Base-by-base conservation (phyloP, 108 stramenopile genomes). In the Skeletonema grethae region DNA sequence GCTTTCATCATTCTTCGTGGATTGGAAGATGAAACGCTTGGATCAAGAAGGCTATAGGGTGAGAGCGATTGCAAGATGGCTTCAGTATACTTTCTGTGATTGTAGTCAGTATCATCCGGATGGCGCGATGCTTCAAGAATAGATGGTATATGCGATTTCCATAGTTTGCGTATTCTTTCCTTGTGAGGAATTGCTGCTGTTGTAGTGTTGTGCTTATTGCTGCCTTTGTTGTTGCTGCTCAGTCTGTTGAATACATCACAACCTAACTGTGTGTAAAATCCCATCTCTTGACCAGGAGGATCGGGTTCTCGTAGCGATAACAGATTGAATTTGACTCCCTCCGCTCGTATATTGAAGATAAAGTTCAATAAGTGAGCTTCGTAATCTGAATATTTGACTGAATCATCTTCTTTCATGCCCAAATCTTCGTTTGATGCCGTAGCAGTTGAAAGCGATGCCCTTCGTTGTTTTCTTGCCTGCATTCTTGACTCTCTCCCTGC, bases 71-170 rank as follows among this genome's bases (percentile, higher is more conserved):
- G 29, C 35, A 80, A 57, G 61, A 80, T 58, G 11, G 63, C 65
- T 28, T 34, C 39, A 2, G 72, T 73, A 57, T 68, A 80, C 53
- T 70, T 73, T 34, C 60, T 69, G 43, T 80, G 79, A 64, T 45
- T 43, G 65, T 53, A 80, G 15, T 66, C 46, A 15, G 18, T 22
- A 70, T 77, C 67, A 45, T 73, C 79, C 0, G 71, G 63, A 61
- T 71, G 79, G 7, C 72, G 72, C 35, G 79, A 80, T 73, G 79
- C 79, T 28, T 80, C 67, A 11, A 80, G 62, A 65, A 80, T 69
- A 2, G 79, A 69, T 55, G 72, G 61, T 45, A 73, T 22, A 68
- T 80, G 68, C 2, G 79, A 73, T 29, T 59, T 61, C 79, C 79
- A 80, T 34, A 80, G 55, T 80, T 71, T 67, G 13, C 67, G 79